These are phyloP conservation scores for Malbranchea zuffiana DNA, from an alignment of 2,329 filamentous ascomycete genomes.

Conservation along the genomic window DNA sequence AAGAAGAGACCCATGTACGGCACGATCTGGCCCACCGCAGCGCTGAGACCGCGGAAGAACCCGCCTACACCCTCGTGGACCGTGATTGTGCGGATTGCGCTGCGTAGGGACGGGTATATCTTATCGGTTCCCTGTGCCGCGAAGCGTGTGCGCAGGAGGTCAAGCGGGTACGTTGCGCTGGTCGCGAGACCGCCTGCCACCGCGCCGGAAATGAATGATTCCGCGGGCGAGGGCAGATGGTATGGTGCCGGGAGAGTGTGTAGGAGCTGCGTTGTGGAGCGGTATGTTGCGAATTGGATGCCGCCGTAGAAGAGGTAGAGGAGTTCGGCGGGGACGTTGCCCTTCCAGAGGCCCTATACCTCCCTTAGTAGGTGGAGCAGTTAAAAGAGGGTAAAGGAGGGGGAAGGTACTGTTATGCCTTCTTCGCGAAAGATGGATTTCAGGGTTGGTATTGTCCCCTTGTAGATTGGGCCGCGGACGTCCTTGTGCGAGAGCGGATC, in stretches of 20 bases:
- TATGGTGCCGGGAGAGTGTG: constrained; percentile 39
- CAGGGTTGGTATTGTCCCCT: constrained; percentile 65
- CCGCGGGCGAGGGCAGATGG: constrained; percentile 53
- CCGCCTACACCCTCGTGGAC: constrained; percentile 63
- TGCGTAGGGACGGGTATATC: constrained; percentile 62
- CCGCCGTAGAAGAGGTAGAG: constrained; percentile 88
- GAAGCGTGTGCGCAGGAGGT: constrained; percentile 86
- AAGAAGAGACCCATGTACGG: constrained; percentile 98
- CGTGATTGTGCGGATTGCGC: constrained; percentile 61
- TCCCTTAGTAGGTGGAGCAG: constrained; percentile 3
- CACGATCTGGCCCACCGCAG: constrained; percentile 75
- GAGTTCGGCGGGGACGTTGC: constrained; percentile 88
- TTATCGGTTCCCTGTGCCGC: constrained; percentile 78
- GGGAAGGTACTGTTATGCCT: constrained; percentile 52
- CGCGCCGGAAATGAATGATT: constrained; percentile 76
- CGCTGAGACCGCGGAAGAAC: constrained; percentile 79
- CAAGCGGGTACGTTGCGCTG: constrained; percentile 76
- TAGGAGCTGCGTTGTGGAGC: constrained; percentile 58
- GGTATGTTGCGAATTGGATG: constrained; percentile 82
- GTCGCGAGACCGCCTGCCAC: constrained; percentile 74
- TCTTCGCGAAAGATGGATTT: constrained; percentile 67
- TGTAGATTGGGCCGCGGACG: constrained; percentile 44
- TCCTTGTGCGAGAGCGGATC: constrained; percentile 53
- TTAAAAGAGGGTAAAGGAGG: not conserved
- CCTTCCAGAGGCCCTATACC: constrained; percentile 74